These are phyloP conservation scores for Psilocybe cubensis DNA, from an alignment of 768 basidiomycete genomes.

Conservation along the genomic window DNA sequence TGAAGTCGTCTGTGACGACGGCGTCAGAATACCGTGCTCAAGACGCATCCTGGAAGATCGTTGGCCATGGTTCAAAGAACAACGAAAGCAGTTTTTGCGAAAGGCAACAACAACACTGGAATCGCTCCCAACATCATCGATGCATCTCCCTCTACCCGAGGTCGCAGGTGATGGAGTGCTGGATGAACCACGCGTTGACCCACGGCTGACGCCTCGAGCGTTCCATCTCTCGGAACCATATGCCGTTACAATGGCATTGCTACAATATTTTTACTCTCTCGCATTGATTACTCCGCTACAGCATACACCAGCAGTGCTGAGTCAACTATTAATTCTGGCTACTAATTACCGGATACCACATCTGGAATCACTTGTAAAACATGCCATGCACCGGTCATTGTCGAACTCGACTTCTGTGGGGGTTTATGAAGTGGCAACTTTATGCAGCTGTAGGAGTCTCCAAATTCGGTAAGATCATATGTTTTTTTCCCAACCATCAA, in stretches of 20 bases:
- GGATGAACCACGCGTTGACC: slow-evolving; percentile 66
- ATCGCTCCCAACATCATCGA: slow-evolving; percentile 58
- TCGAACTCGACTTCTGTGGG: slow-evolving; percentile 86
- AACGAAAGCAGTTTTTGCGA: slow-evolving; percentile 60
- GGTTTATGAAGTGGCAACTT: slow-evolving; percentile 93
- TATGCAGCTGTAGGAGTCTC: slow-evolving; percentile 86
- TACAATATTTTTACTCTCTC: slow-evolving; percentile 94
- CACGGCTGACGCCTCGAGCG: slow-evolving; percentile 77
- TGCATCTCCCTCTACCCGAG: slow-evolving; percentile 67
- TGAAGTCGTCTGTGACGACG: slow-evolving; percentile 91
- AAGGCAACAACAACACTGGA: slow-evolving; percentile 61
- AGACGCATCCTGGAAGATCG: slow-evolving; percentile 84
- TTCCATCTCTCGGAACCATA: slow-evolving; percentile 89
- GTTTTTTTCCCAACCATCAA: neutral
- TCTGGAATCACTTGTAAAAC: slow-evolving; percentile 80
- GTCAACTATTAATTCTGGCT: slow-evolving; percentile 82
- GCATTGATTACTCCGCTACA: slow-evolving; percentile 89
- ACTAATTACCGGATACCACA: slow-evolving; percentile 82
- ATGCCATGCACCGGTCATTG: slow-evolving; percentile 90
- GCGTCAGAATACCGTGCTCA: slow-evolving; percentile 80
- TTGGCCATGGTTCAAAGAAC: slow-evolving; percentile 94
- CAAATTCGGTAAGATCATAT: slow-evolving; percentile 72
- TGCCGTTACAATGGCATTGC: slow-evolving; percentile 82
- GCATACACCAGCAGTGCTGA: slow-evolving; percentile 86
- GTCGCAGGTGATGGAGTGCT: slow-evolving; percentile 53